Conservation (phyloP, 768 basidiomycete genomes). For the Pisolithus tinctorius region DNA sequence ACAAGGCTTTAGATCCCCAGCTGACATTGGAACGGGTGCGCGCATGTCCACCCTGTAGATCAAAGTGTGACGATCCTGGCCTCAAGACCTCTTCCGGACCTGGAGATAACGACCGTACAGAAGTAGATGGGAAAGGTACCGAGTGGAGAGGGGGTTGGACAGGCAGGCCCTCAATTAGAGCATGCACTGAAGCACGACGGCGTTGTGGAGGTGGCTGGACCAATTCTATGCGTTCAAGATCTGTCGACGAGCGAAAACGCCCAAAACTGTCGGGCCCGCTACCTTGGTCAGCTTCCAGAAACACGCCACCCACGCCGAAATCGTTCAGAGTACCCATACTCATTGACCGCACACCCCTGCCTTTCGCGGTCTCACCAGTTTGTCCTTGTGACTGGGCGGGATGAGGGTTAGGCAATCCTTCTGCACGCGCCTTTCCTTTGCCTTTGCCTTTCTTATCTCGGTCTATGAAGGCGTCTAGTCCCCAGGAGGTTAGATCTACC, state of each 20-base stretch:
- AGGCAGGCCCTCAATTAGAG: conserved; percentile 37
- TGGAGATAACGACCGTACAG: conserved; percentile 45
- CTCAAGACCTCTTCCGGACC: conserved; percentile 33
- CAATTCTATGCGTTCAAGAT: conserved; percentile 42
- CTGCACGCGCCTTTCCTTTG: conserved; percentile 34
- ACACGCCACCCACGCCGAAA: conserved; percentile 41
- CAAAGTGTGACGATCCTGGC: conserved; percentile 29
- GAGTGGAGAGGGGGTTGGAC: conserved; percentile 37
- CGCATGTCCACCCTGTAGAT: conserved; percentile 28
- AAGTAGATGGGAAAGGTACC: conserved; percentile 60
- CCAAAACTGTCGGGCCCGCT: conserved; percentile 19
- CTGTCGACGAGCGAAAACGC: conserved; percentile 57
- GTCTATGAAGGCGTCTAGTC: conserved; percentile 68
- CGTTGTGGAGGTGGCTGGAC: conserved; percentile 36
- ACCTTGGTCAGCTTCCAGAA: conserved; percentile 34
- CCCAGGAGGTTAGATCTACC: conserved; percentile 81
- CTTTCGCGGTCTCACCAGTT: conserved; percentile 33
- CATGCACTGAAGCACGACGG: conserved; percentile 46
- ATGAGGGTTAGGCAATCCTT: conserved; percentile 40
- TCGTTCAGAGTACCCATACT: conserved; percentile 61
- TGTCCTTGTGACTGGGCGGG: conserved; percentile 30
- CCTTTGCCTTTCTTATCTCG: conserved; percentile 54
- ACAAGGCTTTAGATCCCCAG: conserved; percentile 40
- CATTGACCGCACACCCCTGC: conserved; percentile 50
- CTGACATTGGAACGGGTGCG: conserved; percentile 48